Base-by-base conservation (phyloP, 768 basidiomycete genomes). In the Mycena haematopus region DNA sequence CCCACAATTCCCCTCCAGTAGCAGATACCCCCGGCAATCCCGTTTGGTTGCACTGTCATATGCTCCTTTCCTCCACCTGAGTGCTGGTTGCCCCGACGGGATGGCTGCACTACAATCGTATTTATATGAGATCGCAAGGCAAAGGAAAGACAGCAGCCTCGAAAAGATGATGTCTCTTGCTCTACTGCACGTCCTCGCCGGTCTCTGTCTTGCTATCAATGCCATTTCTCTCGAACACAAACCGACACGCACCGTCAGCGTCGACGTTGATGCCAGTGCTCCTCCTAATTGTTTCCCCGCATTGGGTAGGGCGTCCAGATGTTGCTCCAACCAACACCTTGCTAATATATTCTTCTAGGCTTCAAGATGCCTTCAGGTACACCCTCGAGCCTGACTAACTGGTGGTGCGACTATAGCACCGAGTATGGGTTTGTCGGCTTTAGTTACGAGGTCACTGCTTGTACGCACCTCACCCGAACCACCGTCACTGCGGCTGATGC, bases 391-490 rank as follows among this genome's bases (percentile, higher is more conserved):
- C 58, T 79, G 36, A 73, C 75, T 11, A 76, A 78, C 54, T 88
- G 87, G 87, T 88, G 90, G 91, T 93, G 91, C 70, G 71, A 82
- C 58, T 71, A 75, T 38, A 74, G 76, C 56, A 84, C 82, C 0
- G 91, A 93, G 71, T 91, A 90, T 67, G 91, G 84, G 0, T 92
- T 92, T 70, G 74, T 92, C 52, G 91, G 90, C 0, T 88, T 92
- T 74, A 88, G 88, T 71, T 92, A 92, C 66, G 90, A 90, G 68
- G 79, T 92, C 24, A 83, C 86, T 44, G 79, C 76, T 13, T 91
- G 89, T 88, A 66, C 52, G 84, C 74, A 29, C 10, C 50, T 36
- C 17, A 70, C 14, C 31, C 27, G 46, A 4, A 25, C 45, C 27
- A 17, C 14, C 25, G 19, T 15, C 46, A 17, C 42, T 24, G 65